phyloP scores from a whole-genome alignment of 108 stramenopile species.

The Fragilariopsis cylindrus region DNA sequence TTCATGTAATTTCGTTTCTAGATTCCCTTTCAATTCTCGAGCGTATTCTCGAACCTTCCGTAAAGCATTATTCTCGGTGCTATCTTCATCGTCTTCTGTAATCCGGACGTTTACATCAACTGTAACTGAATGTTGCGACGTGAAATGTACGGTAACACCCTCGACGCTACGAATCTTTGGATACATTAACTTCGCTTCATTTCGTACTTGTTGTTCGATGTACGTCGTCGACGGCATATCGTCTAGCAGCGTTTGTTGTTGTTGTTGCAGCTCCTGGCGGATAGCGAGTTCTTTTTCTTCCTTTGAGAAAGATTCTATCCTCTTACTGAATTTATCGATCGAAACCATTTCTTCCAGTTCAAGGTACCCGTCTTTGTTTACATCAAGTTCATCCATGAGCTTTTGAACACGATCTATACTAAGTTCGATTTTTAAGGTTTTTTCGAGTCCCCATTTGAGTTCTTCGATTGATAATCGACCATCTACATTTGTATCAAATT shows the following conservation, averaged over 20 bases:
- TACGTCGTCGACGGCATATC: constrained; percentile 13
- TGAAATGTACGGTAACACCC: constrained; percentile 24
- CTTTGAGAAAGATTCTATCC: background rate
- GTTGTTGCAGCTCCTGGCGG: background rate
- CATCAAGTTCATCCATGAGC: background rate
- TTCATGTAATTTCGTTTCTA: constrained; percentile 20
- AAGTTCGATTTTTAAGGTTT: constrained; percentile 9
- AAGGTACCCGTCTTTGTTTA: constrained; percentile 16
- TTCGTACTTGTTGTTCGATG: constrained; percentile 20
- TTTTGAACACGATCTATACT: background rate
- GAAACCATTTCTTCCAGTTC: constrained; percentile 4
- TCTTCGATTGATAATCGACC: constrained; percentile 4
- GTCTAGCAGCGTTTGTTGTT: background rate
- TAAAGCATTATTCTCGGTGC: background rate
- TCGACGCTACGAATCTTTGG: constrained; percentile 12
- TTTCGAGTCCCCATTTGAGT: constrained; percentile 14
- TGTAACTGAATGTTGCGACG: constrained; percentile 18
- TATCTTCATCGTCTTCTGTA: background rate
- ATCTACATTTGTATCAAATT: constrained; percentile 3
- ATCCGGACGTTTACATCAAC: constrained; percentile 21
- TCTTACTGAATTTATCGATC: background rate
- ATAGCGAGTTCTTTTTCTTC: background rate
- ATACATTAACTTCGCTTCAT: constrained; percentile 19
- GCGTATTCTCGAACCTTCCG: background rate
- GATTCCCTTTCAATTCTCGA: background rate